Evolutionary conservation across 208 protist genomes (phyloP).

Genomic region (Lotmaria passim): DNA sequence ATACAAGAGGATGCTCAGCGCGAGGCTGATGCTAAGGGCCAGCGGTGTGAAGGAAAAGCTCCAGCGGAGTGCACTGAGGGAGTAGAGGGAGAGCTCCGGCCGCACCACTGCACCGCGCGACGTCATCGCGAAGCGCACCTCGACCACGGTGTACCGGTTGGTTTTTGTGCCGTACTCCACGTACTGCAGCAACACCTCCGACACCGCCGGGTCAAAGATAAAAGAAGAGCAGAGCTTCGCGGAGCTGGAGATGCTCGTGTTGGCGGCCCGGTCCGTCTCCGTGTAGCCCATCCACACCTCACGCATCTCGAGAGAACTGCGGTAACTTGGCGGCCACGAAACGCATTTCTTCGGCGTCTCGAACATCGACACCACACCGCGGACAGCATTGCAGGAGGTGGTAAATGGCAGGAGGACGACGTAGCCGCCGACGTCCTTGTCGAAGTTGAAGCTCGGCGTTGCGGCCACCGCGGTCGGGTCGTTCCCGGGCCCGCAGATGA

Average conservation of each 20-base stretch:
- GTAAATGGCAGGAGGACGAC: slow-evolving; percentile 38
- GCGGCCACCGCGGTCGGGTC: neutral
- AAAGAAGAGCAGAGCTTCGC: slow-evolving; percentile 24
- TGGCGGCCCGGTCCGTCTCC: slow-evolving; percentile 19
- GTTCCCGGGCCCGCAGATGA: slow-evolving; percentile 19
- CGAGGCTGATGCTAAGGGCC: slow-evolving; percentile 19
- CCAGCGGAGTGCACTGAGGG: slow-evolving; percentile 17
- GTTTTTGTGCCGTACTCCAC: slow-evolving; percentile 19
- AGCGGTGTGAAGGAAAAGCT: slow-evolving; percentile 14
- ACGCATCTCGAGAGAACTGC: slow-evolving; percentile 27
- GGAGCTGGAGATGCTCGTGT: neutral
- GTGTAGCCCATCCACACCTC: slow-evolving; percentile 38
- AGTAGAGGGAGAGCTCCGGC: slow-evolving; percentile 10
- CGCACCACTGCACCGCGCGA: slow-evolving; percentile 24
- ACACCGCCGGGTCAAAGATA: slow-evolving; percentile 24
- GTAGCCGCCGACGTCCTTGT: slow-evolving; percentile 31
- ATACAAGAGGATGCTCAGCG: slow-evolving; percentile 15
- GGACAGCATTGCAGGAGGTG: slow-evolving; percentile 33
- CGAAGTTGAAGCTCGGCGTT: slow-evolving; percentile 19
- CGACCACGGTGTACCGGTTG: slow-evolving; percentile 23
- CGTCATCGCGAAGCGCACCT: slow-evolving; percentile 20
- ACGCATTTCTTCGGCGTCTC: slow-evolving; percentile 35
- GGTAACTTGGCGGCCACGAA: slow-evolving; percentile 29
- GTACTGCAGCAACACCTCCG: slow-evolving; percentile 31
- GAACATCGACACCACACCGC: slow-evolving; percentile 24